Conservation (phyloP, 2,329 filamentous ascomycete genomes). For the Fusarium musae region DNA sequence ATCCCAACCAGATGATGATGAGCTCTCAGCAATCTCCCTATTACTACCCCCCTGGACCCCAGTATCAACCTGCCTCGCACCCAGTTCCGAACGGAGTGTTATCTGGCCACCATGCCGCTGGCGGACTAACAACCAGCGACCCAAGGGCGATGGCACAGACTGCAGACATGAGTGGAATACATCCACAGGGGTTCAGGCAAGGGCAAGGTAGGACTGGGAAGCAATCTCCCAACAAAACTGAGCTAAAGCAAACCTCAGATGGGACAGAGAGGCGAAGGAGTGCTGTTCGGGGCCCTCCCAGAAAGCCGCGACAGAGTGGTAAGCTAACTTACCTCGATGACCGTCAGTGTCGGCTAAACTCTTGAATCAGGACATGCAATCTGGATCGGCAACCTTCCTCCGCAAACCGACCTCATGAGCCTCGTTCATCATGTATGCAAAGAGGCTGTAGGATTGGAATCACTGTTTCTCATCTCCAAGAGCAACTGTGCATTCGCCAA, state of each 20-base stretch:
- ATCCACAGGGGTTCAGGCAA: slow-evolving; percentile 26
- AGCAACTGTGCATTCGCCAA: slow-evolving; percentile 98
- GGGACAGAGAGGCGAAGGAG: slow-evolving; percentile 39
- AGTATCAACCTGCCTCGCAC: slow-evolving; percentile 51
- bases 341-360: slow-evolving; percentile 7
- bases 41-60: slow-evolving; percentile 57
- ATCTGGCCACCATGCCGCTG: slow-evolving; percentile 50
- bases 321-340: slow-evolving; percentile 45
- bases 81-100: slow-evolving; percentile 49
- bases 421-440: slow-evolving; percentile 92
- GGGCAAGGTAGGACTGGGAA: slow-evolving; percentile 40
- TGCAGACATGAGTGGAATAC: slow-evolving; percentile 12
- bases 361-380: slow-evolving; percentile 77
- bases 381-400: slow-evolving; percentile 95
- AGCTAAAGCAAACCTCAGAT: slow-evolving; percentile 36
- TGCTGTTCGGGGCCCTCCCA: slow-evolving; percentile 49
- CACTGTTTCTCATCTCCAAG: slow-evolving; percentile 93
- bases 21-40: slow-evolving; percentile 55
- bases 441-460: slow-evolving; percentile 82
- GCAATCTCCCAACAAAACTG: slow-evolving; percentile 15
- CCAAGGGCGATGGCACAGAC: slow-evolving; percentile 37
- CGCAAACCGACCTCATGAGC: slow-evolving; percentile 81
- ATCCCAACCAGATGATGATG: slow-evolving; percentile 57
- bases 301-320: slow-evolving; percentile 69
- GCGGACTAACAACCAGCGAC: slow-evolving; percentile 40